These are phyloP conservation scores for Beauveria rudraprayagi DNA, from an alignment of 2,329 filamentous ascomycete genomes.

Conservation along the genomic window DNA sequence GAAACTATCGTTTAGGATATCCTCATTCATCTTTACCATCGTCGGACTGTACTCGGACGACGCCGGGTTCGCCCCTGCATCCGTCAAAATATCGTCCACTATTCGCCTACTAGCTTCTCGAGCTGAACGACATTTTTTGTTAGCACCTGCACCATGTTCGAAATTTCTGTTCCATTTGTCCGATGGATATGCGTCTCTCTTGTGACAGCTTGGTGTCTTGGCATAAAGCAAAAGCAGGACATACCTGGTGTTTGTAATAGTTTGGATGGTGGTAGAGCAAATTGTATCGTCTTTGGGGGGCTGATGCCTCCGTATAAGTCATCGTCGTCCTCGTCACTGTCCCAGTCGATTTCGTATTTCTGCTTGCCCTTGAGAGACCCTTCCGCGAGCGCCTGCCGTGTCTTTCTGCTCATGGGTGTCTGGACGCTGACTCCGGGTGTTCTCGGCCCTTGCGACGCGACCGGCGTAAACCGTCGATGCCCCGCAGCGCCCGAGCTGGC, in stretches of 20 bases:
- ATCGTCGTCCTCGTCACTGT: slow-evolving; percentile 64
- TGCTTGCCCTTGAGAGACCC: slow-evolving; percentile 20
- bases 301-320: slow-evolving; percentile 65
- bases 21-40: slow-evolving; percentile 56
- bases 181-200: not conserved
- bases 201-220: not conserved
- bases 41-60: slow-evolving; percentile 54
- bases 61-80: slow-evolving; percentile 57
- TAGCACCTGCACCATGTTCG: slow-evolving; percentile 1
- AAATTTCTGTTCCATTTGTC: not conserved
- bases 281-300: slow-evolving; percentile 89
- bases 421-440: slow-evolving; percentile 82
- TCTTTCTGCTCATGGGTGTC: slow-evolving; percentile 54
- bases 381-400: slow-evolving; percentile 40
- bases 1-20: slow-evolving; percentile 56
- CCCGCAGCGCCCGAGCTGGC: slow-evolving; percentile 18
- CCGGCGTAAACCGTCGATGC: slow-evolving; percentile 29
- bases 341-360: slow-evolving; percentile 59
- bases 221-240: slow-evolving; percentile 17
- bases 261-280: slow-evolving; percentile 68
- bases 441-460: slow-evolving; percentile 43
- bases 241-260: slow-evolving; percentile 72
- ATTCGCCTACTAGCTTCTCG: slow-evolving; percentile 74
- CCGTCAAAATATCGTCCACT: slow-evolving; percentile 69
- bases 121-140: slow-evolving; percentile 35